Evolutionary conservation across 2,329 filamentous ascomycete species (phyloP).

Genomic region (Calonectria crousiana): DNA sequence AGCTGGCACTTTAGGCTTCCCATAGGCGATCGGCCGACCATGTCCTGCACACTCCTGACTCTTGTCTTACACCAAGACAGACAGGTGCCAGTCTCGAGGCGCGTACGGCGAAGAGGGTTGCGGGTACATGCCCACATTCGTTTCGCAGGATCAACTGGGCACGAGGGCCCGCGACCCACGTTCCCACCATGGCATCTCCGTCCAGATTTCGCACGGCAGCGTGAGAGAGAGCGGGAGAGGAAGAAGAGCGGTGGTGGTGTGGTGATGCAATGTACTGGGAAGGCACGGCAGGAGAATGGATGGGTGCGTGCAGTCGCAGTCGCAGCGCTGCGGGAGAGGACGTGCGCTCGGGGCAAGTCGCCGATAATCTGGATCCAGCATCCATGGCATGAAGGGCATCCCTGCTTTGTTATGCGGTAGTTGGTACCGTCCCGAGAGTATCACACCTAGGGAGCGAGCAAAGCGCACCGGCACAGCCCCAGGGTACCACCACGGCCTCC

Average conservation of each 20-base stretch:
- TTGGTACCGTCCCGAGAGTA: slow-evolving; percentile 23
- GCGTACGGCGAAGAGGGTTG: background rate
- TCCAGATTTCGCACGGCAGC: background rate
- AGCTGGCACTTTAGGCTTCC: slow-evolving; percentile 12
- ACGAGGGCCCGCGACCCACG: background rate
- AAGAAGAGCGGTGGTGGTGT: slow-evolving; percentile 1
- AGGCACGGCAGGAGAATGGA: background rate
- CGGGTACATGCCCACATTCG: slow-evolving; percentile 15
- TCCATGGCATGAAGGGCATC: background rate
- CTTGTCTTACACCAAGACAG: slow-evolving; percentile 25
- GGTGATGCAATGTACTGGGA: background rate
- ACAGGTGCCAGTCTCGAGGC: slow-evolving; percentile 13
- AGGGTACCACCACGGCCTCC: background rate
- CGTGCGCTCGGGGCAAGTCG: slow-evolving; percentile 30
- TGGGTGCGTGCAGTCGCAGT: background rate
- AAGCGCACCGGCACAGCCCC: slow-evolving; percentile 7
- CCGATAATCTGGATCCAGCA: slow-evolving; percentile 36
- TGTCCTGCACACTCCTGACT: slow-evolving; percentile 32
- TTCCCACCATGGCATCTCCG: background rate
- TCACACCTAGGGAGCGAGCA: slow-evolving; percentile 6
- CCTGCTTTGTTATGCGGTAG: slow-evolving; percentile 27
- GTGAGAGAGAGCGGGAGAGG: background rate
- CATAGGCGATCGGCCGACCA: slow-evolving; percentile 4
- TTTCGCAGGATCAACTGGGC: slow-evolving; percentile 14
- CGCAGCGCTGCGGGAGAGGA: slow-evolving; percentile 6